phyloP scores from a whole-genome alignment of 1,139 yeast species.

The Tardiomyces blankii region DNA sequence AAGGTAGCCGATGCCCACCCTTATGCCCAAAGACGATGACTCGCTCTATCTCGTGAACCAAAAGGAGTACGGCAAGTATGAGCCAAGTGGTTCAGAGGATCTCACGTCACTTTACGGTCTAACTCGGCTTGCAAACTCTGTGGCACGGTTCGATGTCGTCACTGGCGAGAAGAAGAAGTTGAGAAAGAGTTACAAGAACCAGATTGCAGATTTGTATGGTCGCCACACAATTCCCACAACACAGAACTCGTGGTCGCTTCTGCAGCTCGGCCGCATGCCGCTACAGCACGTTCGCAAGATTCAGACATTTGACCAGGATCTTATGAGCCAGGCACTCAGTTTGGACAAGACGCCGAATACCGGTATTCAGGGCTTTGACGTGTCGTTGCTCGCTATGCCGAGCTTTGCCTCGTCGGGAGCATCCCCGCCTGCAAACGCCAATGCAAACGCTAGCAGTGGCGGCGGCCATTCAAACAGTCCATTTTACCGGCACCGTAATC shows the following conservation, averaged over 20 bases:
- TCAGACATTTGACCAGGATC: conserved; percentile 38
- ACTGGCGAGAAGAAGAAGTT: conserved; percentile 87
- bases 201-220: conserved; percentile 78
- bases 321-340: conserved; percentile 41
- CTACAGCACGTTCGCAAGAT: conserved; percentile 19
- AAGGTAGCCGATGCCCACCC: neutral
- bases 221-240: conserved; percentile 45
- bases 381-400: conserved; percentile 50
- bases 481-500: too few species aligned
- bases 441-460: neutral
- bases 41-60: neutral
- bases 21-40: neutral
- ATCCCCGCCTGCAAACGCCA: conserved; percentile 4
- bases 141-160: conserved; percentile 80
- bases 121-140: conserved; percentile 56
- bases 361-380: conserved; percentile 74
- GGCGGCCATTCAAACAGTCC: neutral
- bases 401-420: conserved; percentile 4
- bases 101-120: conserved; percentile 59
- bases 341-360: conserved; percentile 59
- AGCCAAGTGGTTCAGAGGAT: conserved; percentile 66
- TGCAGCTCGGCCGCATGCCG: conserved; percentile 21
- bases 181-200: conserved; percentile 88
- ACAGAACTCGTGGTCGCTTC: conserved; percentile 19
- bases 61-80: neutral